These are phyloP conservation scores for Nakazawaea ambrosiae DNA, from an alignment of 805 yeast species.

Conservation along the genomic window DNA sequence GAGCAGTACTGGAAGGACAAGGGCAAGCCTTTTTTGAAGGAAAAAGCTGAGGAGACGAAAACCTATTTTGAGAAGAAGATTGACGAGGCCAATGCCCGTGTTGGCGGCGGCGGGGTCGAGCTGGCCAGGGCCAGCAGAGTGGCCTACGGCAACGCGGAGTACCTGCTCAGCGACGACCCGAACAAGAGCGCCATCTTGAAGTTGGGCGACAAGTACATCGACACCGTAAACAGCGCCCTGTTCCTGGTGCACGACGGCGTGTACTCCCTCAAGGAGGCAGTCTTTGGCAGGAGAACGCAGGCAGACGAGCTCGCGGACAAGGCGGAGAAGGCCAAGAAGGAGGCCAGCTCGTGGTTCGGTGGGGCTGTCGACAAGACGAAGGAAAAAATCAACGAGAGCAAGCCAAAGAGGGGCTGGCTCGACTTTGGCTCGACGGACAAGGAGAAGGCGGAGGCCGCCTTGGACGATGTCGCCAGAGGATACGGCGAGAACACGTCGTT, in stretches of 20 bases:
- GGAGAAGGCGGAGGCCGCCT: not conserved
- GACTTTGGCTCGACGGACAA: constrained; percentile 1
- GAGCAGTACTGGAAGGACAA: constrained; percentile 8
- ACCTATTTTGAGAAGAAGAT: not conserved
- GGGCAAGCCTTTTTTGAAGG: constrained; percentile 6
- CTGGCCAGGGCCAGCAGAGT: no score
- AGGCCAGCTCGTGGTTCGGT: constrained; percentile 6
- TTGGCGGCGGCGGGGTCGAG: constrained; percentile 2
- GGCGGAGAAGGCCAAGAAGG: constrained; percentile 2
- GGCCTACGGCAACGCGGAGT: not conserved
- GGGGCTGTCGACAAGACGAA: not conserved
- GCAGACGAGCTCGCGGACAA: not conserved
- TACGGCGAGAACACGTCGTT: constrained; percentile 10
- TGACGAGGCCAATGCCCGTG: constrained; percentile 4
- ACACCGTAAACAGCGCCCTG: constrained; percentile 5
- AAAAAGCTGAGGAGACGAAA: not conserved
- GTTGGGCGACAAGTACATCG: constrained; percentile 9
- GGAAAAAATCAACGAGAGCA: constrained; percentile 2
- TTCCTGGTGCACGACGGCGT: constrained; percentile 8
- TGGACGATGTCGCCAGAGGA: constrained; percentile 5
- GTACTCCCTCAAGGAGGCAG: constrained; percentile 2
- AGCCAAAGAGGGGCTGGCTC: constrained; percentile 1
- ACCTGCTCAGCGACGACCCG: not conserved
- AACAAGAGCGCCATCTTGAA: constrained; percentile 4
- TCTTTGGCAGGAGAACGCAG: not conserved